Base-by-base conservation (phyloP, 257 asterid genomes). In the Solanum acaule region DNA sequence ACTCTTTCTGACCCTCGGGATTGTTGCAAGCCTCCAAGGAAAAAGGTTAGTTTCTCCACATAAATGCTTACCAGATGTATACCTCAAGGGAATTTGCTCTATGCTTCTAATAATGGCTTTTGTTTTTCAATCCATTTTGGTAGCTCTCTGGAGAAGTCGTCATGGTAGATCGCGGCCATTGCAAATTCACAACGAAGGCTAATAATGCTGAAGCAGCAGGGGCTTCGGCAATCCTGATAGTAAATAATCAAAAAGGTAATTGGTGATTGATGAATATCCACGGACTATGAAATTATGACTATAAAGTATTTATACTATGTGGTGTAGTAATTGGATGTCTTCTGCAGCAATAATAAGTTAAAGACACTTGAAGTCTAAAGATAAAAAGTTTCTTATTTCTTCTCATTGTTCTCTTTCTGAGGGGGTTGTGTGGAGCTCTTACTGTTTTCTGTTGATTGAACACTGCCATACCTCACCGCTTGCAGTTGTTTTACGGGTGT, bases 181-280 rank as follows among this genome's bases (percentile, higher is more conserved):
- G 99, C 93, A 96, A 93, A 91, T 96, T 96, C 93, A 93, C 98
- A 22, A 61, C 92, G 25, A 96, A 96, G 94, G 98, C 96, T 68
- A 94, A 95, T 89, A 90, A 90, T 92, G 92, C 98, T 31, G 98
- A 96, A 92, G 98, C 95, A 70, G 98, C 99, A 52, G 98, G 98
- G 89, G 99, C 99, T 90, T 94, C 98, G 56, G 96, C 98, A 42
- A 91, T 95, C 84, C 98, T 96, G 87, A 95, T 96, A 78, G 89
- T 96, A 91, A 96, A 96, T 91, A 93, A 94, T 90, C 92, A 94
- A 94, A 95, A 89, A 95, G 99, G 99, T 96, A 89, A 85, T 31
- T 81, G 86, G 42, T 81, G 68, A 29, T 29, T 81, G 29, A 29
- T 81, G 12, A 81, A 81, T 46, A 23, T 77, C 2, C 84, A 40